Conservation (phyloP, 257 asterid genomes). For the Oldenlandia corymbosa region DNA sequence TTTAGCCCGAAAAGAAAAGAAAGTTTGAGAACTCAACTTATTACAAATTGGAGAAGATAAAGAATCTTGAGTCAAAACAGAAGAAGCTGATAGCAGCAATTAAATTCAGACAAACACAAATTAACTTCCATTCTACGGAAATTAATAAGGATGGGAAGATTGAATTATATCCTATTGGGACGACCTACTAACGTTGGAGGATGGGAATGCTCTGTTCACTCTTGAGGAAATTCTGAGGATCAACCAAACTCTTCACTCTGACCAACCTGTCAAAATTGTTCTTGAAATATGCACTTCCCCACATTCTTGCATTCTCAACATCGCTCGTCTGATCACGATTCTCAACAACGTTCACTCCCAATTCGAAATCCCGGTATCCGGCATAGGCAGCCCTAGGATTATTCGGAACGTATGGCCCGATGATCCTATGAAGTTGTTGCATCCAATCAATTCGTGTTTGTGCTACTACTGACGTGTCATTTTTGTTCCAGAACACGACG, state of each 20-base stretch:
- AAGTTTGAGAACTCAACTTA: no score
- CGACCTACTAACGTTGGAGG: not conserved
- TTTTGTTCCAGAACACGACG: not conserved
- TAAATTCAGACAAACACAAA: no score
- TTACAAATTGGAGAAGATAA: no score
- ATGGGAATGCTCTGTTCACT: constrained; percentile 11
- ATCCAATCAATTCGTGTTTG: not conserved
- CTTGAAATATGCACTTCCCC: constrained; percentile 1
- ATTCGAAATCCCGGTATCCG: constrained; percentile 10
- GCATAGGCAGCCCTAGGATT: constrained; percentile 5
- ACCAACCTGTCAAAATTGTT: constrained; percentile 8
- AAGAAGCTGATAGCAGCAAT: no score
- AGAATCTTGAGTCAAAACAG: no score
- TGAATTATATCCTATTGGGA: no score
- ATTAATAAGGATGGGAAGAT: no score
- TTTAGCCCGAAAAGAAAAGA: no score
- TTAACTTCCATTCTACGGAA: no score
- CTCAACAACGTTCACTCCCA: constrained; percentile 2
- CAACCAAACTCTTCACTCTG: not conserved
- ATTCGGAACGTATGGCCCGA: not conserved
- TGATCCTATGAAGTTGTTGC: not conserved
- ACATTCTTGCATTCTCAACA: not conserved
- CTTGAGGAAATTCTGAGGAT: constrained; percentile 5
- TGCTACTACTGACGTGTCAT: not conserved
- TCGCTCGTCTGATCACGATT: not conserved